Conservation (phyloP, 2,329 filamentous ascomycete species). For the Alternaria sp. region DNA sequence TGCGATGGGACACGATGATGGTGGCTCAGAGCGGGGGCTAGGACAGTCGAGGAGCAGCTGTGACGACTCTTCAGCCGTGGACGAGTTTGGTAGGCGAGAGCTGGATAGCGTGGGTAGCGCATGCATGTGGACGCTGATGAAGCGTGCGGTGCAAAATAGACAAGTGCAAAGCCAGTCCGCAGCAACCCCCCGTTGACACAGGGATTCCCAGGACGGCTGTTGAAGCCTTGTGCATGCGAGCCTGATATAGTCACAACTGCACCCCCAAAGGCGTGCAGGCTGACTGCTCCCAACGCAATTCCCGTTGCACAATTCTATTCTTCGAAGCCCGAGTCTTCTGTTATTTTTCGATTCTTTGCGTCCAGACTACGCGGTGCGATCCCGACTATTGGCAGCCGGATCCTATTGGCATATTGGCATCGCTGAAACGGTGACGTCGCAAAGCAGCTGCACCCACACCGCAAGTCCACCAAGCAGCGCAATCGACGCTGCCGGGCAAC, state of each 20-base stretch:
- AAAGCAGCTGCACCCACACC: conserved; percentile 24
- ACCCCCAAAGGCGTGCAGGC: conserved; percentile 12
- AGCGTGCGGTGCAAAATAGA: background rate
- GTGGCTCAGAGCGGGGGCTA: conserved; percentile 23
- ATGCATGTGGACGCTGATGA: background rate
- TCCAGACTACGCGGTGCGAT: conserved; percentile 3
- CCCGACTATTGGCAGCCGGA: conserved; percentile 5
- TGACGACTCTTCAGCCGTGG: conserved; percentile 9
- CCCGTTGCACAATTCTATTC: conserved; percentile 9
- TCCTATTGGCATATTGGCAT: conserved; percentile 14
- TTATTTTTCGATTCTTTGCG: background rate
- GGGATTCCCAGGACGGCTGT: conserved; percentile 10
- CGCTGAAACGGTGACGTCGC: conserved; percentile 32
- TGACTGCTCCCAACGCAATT: conserved; percentile 7
- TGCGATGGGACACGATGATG: conserved; percentile 13
- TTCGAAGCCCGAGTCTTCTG: conserved; percentile 2
- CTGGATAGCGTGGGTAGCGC: background rate
- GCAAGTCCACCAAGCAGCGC: conserved; percentile 21
- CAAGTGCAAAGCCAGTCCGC: background rate
- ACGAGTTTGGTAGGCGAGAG: conserved; percentile 1
- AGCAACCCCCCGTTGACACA: background rate
- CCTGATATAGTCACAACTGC: conserved; percentile 22
- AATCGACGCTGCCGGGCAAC: conserved; percentile 27
- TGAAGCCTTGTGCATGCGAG: conserved; percentile 15
- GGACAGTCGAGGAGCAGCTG: conserved; percentile 9